Evolutionary conservation across 2,329 filamentous ascomycete genomes (phyloP), one percentile per base, ranked within the genome.

Genomic region (Nectriaceae sp.): DNA sequence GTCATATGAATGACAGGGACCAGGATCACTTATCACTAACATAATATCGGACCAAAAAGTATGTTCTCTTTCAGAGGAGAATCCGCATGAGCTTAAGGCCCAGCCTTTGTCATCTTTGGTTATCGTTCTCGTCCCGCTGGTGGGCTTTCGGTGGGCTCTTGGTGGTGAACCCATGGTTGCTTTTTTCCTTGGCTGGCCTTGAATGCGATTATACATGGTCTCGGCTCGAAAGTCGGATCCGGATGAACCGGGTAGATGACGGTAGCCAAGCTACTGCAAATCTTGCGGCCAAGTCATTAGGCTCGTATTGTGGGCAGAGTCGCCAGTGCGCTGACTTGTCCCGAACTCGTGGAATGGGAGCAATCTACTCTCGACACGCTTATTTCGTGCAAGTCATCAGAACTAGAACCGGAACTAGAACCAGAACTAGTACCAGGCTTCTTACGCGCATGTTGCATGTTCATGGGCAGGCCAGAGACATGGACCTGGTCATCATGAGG

Each of bases 301-400:
- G 26, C 38, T 29, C 31, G 22, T 42, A 21, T 43, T 41, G 33
- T 31, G 40, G 20, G 33, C 21, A 40, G 37, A 31, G 21, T 41
- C 21, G 40, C 24, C 40, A 38, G 49, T 31, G 44, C 41, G 45
- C 44, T 51, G 20, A 38, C 45, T 50, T 46, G 55, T 50, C 43
- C 59, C 53, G 46, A 55, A 49, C 44, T 46, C 31, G 51, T 49
- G 56, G 56, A 50, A 50, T 49, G 44, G 42, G 52, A 44, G 35
- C 53, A 56, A 54, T 47, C 38, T 52, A 51, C 50, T 42, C 44
- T 46, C 39, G 26, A 47, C 38, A 41, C 49, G 40, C 45, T 46
- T 42, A 6, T 31, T 8, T 15, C 26, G 26, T 31, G 15, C 15
- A 31, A 31, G 26, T 15, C 8, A 31, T 11, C 10, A 37, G 26